A percentile compares a stretch with the other conserved stretches of the same genome.
These are phyloP conservation scores for Gastroboletus turbinatus DNA, from an alignment of 1,284 basidiomycete genomes.

Conservation along the genomic window DNA sequence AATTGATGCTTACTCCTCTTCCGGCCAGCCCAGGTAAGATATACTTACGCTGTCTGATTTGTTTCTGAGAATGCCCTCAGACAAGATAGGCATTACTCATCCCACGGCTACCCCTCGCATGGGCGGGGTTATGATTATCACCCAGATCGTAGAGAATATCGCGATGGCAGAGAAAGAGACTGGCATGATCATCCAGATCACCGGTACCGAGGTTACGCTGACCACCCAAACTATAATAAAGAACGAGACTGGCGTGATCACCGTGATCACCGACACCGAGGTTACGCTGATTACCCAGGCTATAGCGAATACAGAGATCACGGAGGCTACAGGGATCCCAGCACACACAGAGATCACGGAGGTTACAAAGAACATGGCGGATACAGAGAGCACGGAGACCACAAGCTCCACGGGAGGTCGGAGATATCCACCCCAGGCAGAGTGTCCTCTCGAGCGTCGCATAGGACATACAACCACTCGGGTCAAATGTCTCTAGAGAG, in stretches of 20 bases:
- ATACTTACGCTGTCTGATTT: neutral
- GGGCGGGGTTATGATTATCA: slow-evolving; percentile 24
- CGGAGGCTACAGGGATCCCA: slow-evolving; percentile 19
- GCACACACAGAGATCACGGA: slow-evolving; percentile 7
- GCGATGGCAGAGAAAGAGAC: slow-evolving; percentile 21
- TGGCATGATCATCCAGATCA: slow-evolving; percentile 25
- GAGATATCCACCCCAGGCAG: slow-evolving; percentile 26
- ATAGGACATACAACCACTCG: slow-evolving; percentile 27
- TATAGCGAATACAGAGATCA: slow-evolving; percentile 22
- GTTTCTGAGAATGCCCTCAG: slow-evolving; percentile 16
- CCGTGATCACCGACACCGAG: slow-evolving; percentile 26
- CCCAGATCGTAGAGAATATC: slow-evolving; percentile 25
- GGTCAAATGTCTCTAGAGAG: slow-evolving; percentile 22
- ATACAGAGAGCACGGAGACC: slow-evolving; percentile 26
- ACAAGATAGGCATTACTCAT: slow-evolving; percentile 29
- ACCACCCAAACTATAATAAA: slow-evolving; percentile 19
- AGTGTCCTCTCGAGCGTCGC: slow-evolving; percentile 29
- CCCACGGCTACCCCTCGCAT: slow-evolving; percentile 23
- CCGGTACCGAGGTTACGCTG: slow-evolving; percentile 23
- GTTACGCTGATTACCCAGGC: slow-evolving; percentile 20
- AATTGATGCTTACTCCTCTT: slow-evolving; percentile 27
- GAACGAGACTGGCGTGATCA: slow-evolving; percentile 19
- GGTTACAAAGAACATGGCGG: slow-evolving; percentile 14
- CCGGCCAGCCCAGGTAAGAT: slow-evolving; percentile 21
- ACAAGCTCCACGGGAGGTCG: slow-evolving; percentile 13